Evolutionary conservation across 148 eudicot genomes (phyloP).

Genomic region (Vaccinium vitisidaea): DNA sequence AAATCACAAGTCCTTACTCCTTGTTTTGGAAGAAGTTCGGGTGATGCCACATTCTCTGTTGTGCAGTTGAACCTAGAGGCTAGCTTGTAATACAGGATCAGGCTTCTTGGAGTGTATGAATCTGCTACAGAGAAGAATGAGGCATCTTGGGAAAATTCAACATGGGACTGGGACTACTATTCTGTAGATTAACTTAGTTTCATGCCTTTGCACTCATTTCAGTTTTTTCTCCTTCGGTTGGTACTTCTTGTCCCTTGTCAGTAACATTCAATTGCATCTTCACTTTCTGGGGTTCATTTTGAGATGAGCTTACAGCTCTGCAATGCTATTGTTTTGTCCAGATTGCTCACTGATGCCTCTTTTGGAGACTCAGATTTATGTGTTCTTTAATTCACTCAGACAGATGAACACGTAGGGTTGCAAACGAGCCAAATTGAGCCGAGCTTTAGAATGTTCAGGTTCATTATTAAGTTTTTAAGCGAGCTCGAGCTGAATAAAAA

Average conservation of each 20-base stretch:
- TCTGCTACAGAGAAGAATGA: neutral
- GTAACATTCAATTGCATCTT: neutral
- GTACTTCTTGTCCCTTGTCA: too few species aligned
- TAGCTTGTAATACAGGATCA: neutral
- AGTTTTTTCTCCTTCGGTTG: neutral
- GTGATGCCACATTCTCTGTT: neutral
- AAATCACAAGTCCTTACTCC: neutral
- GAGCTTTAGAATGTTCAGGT: too few species aligned
- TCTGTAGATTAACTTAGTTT: neutral
- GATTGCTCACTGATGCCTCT: neutral
- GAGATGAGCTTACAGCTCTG: neutral
- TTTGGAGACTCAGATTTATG: neutral
- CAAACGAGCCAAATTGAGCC: too few species aligned
- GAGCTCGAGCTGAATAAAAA: too few species aligned
- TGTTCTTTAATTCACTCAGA: neutral
- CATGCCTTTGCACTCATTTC: neutral
- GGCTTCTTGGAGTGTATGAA: neutral
- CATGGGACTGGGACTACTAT: neutral
- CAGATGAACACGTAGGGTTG: too few species aligned
- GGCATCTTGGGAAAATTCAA: neutral
- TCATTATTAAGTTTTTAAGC: too few species aligned
- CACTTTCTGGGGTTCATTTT: neutral
- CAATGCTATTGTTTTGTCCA: slow-evolving; percentile 1
- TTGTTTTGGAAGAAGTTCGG: neutral
- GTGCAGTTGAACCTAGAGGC: neutral